Base-by-base conservation (phyloP, 768 basidiomycete species). In the Pisolithus microcarpus region DNA sequence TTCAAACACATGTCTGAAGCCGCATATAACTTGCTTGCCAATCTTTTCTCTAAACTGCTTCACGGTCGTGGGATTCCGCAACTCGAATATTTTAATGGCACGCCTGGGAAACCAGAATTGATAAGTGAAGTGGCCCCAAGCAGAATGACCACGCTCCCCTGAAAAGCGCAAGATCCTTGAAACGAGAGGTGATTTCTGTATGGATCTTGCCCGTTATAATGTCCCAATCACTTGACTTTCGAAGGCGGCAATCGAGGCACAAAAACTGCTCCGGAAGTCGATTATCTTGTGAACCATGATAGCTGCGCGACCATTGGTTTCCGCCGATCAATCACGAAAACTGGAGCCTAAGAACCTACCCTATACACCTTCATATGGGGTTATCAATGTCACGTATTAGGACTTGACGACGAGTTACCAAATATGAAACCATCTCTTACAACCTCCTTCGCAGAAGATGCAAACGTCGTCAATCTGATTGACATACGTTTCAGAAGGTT, bases 201-300 rank as follows among this genome's bases (percentile, higher is more conserved):
- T 82, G 81, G 34, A 80, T 62, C 54, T 77, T 75, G 37, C 74
- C 69, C 50, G 79, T 75, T 58, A 88, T 82, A 16, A 89, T 69
- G 42, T 83, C 79, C 84, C 86, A 89, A 52, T 80, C 80, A 37
- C 74, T 66, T 56, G 87, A 85, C 11, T 73, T 75, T 45, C 74
- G 78, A 43, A 86, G 72, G 31, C 86, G 82, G 64, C 89, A 91
- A 57, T 86, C 82, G 65, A 90, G 85, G 67, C 88, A 91, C 26
- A 76, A 60, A 55, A 87, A 90, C 51, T 73, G 70, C 0, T 63
- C 49, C 2, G 85, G 87, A 39, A 90, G 69, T 11, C 81, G 77
- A 23, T 61, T 55, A 56, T 88, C 87, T 21, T 73, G 61, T 4
- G 64, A 65, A 5, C 78, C 76, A 58, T 90, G 85, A 64, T 78